phyloP scores from a whole-genome alignment of 2,329 filamentous ascomycete species.

The Sporothrix sp. region DNA sequence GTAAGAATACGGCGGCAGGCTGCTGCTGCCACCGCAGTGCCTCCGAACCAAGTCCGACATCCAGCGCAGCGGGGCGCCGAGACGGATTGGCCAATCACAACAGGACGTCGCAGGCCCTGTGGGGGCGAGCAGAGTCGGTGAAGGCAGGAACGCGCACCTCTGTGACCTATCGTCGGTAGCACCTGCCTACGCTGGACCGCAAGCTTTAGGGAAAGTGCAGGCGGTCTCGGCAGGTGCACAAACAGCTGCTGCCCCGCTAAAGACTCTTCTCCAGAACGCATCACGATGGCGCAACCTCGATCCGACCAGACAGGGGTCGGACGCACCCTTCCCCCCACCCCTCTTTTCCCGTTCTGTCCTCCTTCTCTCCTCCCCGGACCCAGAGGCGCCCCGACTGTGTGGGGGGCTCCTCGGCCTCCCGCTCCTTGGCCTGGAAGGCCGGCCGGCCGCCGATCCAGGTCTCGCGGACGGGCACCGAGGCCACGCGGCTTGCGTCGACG shows the following conservation, averaged over 20 bases:
- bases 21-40: no score
- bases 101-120: neutral
- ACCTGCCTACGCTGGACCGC: neutral
- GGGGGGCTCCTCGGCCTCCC: neutral
- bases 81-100: slow-evolving; percentile 1
- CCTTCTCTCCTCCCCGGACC: neutral
- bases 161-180: neutral
- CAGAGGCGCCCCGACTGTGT: no score
- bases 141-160: neutral
- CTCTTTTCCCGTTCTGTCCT: neutral
- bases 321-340: neutral
- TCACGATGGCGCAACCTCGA: slow-evolving; percentile 3
- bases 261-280: neutral
- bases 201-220: no score
- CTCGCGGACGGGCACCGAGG: slow-evolving; percentile 7
- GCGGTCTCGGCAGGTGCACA: neutral
- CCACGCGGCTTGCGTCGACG: neutral
- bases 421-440: neutral
- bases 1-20: neutral
- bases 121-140: slow-evolving; percentile 3
- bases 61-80: neutral
- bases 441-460: slow-evolving; percentile 11
- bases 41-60: slow-evolving; percentile 6
- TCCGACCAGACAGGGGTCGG: neutral
- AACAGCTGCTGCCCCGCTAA: neutral